Percentiles rank a stretch among this genome's conserved stretches.
phyloP scores from a whole-genome alignment of 2,329 filamentous ascomycete species.

The Acrodontium crateriforme region DNA sequence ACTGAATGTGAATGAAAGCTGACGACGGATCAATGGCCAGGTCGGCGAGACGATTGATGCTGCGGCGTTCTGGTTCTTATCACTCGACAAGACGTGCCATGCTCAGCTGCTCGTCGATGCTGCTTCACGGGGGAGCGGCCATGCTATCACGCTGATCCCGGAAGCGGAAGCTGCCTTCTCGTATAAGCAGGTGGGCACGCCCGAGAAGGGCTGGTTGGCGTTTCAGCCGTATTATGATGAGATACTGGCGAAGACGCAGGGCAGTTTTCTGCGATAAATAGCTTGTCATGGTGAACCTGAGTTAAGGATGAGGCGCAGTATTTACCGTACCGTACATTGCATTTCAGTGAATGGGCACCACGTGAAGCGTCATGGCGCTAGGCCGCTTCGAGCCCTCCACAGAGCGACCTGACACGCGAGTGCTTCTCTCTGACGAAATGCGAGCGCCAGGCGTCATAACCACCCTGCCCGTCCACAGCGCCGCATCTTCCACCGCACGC shows the following conservation, averaged over 20 bases:
- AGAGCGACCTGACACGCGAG: too few relatives aligned
- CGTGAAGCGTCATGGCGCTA: too few relatives aligned
- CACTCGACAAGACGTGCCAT: conserved; percentile 32
- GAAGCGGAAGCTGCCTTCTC: conserved; percentile 28
- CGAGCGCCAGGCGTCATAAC: too few relatives aligned
- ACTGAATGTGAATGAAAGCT: background rate
- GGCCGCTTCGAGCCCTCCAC: too few relatives aligned
- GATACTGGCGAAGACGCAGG: conserved; percentile 36
- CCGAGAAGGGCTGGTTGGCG: conserved; percentile 38
- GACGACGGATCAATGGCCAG: conserved; percentile 5
- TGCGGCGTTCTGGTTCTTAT: conserved; percentile 33
- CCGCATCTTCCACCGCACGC: too few relatives aligned
- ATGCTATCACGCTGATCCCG: conserved; percentile 27
- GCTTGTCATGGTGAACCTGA: background rate
- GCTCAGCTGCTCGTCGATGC: conserved; percentile 32
- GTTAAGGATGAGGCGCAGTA: background rate
- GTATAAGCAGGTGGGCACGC: conserved; percentile 29
- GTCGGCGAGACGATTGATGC: conserved; percentile 27
- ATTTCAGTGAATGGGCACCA: too few relatives aligned
- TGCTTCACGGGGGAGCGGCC: conserved; percentile 24
- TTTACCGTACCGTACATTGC: too few relatives aligned
- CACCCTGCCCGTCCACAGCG: too few relatives aligned
- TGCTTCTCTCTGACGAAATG: too few relatives aligned
- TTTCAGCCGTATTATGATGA: conserved; percentile 32
- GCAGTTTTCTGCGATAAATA: conserved; percentile 31